Conservation (phyloP, 164 flowering plant genomes). For the Aristolochia fimbriata region DNA sequence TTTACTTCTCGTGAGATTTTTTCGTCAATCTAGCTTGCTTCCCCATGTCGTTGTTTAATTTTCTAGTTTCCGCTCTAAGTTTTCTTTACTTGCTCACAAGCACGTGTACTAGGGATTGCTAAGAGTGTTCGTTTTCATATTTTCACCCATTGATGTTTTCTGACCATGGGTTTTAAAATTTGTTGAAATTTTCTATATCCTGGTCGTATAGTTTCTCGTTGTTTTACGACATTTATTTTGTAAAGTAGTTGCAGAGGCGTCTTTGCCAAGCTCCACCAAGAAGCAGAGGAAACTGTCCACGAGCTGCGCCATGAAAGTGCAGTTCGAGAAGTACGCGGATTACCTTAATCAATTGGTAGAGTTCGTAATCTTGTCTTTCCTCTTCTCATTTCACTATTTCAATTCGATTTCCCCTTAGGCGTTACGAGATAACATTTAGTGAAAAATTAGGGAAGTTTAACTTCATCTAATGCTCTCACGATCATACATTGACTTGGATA, state of each 20-base stretch:
- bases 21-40: neutral
- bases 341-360: constrained; percentile 45
- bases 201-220: too few species aligned
- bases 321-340: constrained; percentile 34
- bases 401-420: neutral
- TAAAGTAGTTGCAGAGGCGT: constrained; percentile 22
- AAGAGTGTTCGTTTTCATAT: neutral
- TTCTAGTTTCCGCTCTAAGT: neutral
- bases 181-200: neutral
- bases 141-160: neutral
- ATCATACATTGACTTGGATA: too few species aligned
- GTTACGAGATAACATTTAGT: too few species aligned
- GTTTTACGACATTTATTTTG: neutral
- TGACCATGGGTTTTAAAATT: neutral
- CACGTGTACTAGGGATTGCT: neutral
- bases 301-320: constrained; percentile 29
- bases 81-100: neutral
- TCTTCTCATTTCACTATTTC: neutral
- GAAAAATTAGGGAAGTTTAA: too few species aligned
- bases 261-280: constrained; percentile 19
- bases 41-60: neutral
- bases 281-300: constrained; percentile 30
- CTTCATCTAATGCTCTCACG: too few species aligned
- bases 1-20: constrained; percentile 1
- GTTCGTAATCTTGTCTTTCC: neutral